Evolutionary conservation across 2,329 filamentous ascomycete genomes (phyloP).

Genomic region (Amesomyces nigricolor): DNA sequence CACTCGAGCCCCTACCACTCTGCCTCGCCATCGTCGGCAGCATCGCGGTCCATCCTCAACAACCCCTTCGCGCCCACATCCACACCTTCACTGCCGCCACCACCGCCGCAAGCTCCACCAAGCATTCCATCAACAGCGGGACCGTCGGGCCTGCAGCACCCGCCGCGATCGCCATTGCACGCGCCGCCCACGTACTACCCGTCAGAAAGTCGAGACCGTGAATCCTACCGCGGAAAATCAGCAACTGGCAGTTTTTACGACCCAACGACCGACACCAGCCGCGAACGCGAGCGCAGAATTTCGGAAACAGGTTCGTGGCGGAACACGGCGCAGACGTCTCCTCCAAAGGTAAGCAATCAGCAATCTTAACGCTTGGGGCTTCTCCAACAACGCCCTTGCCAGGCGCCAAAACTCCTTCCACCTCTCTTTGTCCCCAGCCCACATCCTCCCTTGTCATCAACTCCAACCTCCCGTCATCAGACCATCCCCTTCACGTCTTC

Average conservation of each 20-base stretch:
- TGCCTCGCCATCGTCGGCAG: constrained; percentile 29
- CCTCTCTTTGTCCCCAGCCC: constrained; percentile 19
- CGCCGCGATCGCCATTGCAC: constrained; percentile 40
- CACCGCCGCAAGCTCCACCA: constrained; percentile 18
- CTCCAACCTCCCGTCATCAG: constrained; percentile 6
- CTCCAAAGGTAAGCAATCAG: constrained; percentile 42
- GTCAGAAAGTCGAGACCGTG: constrained; percentile 29
- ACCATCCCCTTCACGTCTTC: background rate
- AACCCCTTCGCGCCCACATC: constrained; percentile 37
- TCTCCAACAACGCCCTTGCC: constrained; percentile 19
- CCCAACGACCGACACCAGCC: constrained; percentile 46
- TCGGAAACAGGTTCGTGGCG: constrained; percentile 44
- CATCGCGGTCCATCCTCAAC: constrained; percentile 30
- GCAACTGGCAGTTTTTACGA: constrained; percentile 48
- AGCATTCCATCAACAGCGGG: constrained; percentile 11
- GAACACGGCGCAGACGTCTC: constrained; percentile 37
- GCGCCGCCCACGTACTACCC: constrained; percentile 40
- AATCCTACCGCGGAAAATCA: constrained; percentile 34
- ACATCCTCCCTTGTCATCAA: constrained; percentile 5
- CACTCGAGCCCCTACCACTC: constrained; percentile 25
- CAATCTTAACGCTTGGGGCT: constrained; percentile 17
- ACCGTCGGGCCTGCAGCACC: constrained; percentile 23
- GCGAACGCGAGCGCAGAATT: constrained; percentile 43
- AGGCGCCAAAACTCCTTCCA: constrained; percentile 10
- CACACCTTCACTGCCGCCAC: constrained; percentile 25